Evolutionary conservation across 2,329 filamentous ascomycete species (phyloP), one percentile per base, ranked within the genome.

Genomic region (Niveomyces coronatus): DNA sequence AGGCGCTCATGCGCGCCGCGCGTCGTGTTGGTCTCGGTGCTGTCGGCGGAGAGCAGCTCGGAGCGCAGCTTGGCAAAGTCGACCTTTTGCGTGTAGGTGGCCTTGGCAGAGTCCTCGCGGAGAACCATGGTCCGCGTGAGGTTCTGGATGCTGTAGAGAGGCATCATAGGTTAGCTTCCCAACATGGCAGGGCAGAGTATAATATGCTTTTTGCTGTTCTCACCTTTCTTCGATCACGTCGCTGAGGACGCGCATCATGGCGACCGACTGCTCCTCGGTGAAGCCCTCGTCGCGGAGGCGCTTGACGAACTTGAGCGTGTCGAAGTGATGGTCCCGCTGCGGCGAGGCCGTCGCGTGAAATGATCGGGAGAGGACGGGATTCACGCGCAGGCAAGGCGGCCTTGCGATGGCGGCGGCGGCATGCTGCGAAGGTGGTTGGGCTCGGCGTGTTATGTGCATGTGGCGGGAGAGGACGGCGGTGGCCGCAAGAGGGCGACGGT

Each of bases 211-310:
- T 29, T 15, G 13, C 14, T 30, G 13, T 20, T 20, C 53, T 17
- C 49, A 81, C 79, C 81, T 94, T 64, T 98, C 91, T 58, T 96
- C 85, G 47, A 98, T 95, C 9, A 96, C 89, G 58, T 96, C 88
- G 61, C 87, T 88, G 27, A 98, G 69, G 6, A 96, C 85, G 57
- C 85, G 85, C 91, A 98, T 96, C 83, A 95, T 91, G n/a, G 91
- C 89, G 18, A 86, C 87, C 3, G 88, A 81, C 62, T 98, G 91
- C 49, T 88, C 83, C 60, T 96, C 89, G 17, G 86, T 94, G 59
- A 96, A 95, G 0, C 91, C 91, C 58, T 98, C 91, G 48, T 76
- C 76, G 58, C 89, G 80, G 28, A 98, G 68, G 37, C 85, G 74
- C 63, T 94, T 85, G 27, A 98, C 88, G 56, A 98, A 94, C 64